These are phyloP conservation scores for Pseudogymnoascus sp. DNA, from an alignment of 2,329 filamentous ascomycete species.

Conservation along the genomic window DNA sequence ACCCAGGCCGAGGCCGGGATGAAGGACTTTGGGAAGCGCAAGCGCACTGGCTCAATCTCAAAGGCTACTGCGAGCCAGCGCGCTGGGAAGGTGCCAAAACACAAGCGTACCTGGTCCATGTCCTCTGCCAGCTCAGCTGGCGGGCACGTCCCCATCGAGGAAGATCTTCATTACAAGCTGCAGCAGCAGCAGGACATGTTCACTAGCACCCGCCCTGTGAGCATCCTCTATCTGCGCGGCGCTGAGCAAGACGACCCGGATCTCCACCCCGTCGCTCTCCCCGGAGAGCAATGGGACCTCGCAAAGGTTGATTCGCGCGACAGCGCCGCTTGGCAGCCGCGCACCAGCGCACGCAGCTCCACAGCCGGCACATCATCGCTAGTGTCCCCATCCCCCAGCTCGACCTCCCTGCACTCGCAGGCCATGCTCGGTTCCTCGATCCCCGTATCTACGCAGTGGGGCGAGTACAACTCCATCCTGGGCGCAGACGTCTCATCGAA, in stretches of 20 bases:
- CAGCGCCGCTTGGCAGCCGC: conserved; percentile 32
- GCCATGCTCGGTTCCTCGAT: conserved; percentile 31
- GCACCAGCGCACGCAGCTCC: conserved; percentile 46
- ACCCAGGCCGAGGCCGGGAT: conserved; percentile 63
- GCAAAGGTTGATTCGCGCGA: conserved; percentile 37
- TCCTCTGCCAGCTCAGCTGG: conserved; percentile 64
- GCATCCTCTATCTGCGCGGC: conserved; percentile 68
- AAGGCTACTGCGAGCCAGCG: conserved; percentile 42
- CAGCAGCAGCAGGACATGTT: conserved; percentile 81
- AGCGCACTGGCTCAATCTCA: conserved; percentile 42
- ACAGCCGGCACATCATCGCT: conserved; percentile 50
- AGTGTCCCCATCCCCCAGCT: conserved; percentile 59
- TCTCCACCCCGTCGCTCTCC: conserved; percentile 64
- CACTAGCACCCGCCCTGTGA: conserved; percentile 70
- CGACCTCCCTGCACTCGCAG: conserved; percentile 53
- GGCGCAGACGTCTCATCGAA: conserved; percentile 38
- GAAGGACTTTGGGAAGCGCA: conserved; percentile 59
- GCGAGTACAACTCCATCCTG: conserved; percentile 44
- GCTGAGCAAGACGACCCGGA: conserved; percentile 75
- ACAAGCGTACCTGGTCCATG: conserved; percentile 93
- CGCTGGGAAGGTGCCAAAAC: conserved; percentile 77
- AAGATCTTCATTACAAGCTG: conserved; percentile 72
- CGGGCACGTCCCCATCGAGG: conserved; percentile 51
- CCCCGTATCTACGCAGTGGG: conserved; percentile 42
- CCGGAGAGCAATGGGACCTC: conserved; percentile 55